phyloP scores from a whole-genome alignment of 176 grass and related monocot genomes.

The Metroxylon sagu region DNA sequence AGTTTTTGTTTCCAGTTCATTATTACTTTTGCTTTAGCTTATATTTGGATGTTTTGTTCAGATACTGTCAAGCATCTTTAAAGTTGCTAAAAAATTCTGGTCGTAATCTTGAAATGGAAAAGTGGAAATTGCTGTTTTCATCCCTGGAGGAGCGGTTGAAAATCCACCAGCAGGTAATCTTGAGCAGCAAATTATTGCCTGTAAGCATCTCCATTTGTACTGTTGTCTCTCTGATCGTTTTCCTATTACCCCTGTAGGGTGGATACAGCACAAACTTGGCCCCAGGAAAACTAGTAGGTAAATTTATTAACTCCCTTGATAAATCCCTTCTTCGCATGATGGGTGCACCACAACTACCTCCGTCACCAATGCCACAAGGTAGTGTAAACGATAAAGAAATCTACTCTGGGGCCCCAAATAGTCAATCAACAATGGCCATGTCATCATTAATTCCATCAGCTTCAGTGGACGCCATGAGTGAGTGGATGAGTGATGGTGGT shows the following conservation, averaged over 20 bases:
- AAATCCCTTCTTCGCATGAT: slow-evolving; percentile 87
- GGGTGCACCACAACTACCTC: slow-evolving; percentile 60
- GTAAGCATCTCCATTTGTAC: too few relatives aligned
- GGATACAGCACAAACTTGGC: slow-evolving; percentile 83
- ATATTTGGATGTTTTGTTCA: slow-evolving; percentile 21
- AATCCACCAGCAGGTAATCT: slow-evolving; percentile 78
- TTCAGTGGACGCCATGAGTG: slow-evolving; percentile 45
- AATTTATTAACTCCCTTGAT: slow-evolving; percentile 81
- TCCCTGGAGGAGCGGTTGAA: slow-evolving; percentile 83
- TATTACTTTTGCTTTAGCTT: background rate
- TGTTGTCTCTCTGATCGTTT: too few relatives aligned
- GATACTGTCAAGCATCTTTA: slow-evolving; percentile 91
- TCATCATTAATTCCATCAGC: slow-evolving; percentile 7
- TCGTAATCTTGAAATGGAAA: slow-evolving; percentile 79
- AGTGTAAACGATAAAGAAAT: slow-evolving; percentile 47
- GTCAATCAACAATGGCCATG: background rate
- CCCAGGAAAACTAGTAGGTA: slow-evolving; percentile 79
- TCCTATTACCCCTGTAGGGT: slow-evolving; percentile 36
- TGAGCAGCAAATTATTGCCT: too few relatives aligned
- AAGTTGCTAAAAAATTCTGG: slow-evolving; percentile 80
- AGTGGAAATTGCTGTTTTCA: slow-evolving; percentile 72
- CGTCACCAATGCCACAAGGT: slow-evolving; percentile 55
- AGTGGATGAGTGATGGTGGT: slow-evolving; percentile 39
- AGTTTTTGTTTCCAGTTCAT: slow-evolving; percentile 12
- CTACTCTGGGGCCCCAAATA: slow-evolving; percentile 24